Evolutionary conservation across 192 early-diverging fungal species (phyloP).

Genomic region (Thamnidium elegans): DNA sequence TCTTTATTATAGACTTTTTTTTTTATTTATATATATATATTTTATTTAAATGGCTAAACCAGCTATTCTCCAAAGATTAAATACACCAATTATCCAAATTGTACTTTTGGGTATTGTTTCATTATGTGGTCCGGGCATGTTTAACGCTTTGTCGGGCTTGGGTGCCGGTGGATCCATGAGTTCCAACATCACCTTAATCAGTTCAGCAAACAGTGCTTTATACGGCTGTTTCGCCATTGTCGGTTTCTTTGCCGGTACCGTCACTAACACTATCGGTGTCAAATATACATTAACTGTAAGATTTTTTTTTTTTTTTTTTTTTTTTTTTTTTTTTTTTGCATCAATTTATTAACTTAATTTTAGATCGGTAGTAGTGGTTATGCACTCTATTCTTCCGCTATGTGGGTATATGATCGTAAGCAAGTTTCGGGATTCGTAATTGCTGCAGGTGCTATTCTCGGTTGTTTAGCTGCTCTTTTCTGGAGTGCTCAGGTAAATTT

Average conservation of each 20-base stretch:
- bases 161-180: constrained; percentile 37
- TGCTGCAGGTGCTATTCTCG: constrained; percentile 74
- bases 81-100: constrained; percentile 66
- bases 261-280: constrained; percentile 31
- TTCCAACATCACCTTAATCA: constrained; percentile 27
- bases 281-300: constrained; percentile 21
- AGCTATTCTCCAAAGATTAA: constrained; percentile 12
- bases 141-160: constrained; percentile 55
- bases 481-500: constrained; percentile 59
- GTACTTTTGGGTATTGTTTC: constrained; percentile 70
- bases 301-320: neutral
- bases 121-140: constrained; percentile 79
- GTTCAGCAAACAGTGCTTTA: constrained; percentile 28
- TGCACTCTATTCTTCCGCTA: constrained; percentile 70
- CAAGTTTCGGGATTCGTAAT: constrained; percentile 60
- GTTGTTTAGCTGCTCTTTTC: constrained; percentile 70
- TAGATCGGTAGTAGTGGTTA: constrained; percentile 60
- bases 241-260: constrained; percentile 36
- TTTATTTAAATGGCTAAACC: neutral
- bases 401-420: constrained; percentile 52
- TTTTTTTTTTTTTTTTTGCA: neutral
- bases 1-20: too few relatives aligned
- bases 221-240: constrained; percentile 35
- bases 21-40: neutral
- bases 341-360: neutral